Base-by-base conservation (phyloP, 805 yeast genomes). In the Hanseniaspora pseudoguilliermondii region DNA sequence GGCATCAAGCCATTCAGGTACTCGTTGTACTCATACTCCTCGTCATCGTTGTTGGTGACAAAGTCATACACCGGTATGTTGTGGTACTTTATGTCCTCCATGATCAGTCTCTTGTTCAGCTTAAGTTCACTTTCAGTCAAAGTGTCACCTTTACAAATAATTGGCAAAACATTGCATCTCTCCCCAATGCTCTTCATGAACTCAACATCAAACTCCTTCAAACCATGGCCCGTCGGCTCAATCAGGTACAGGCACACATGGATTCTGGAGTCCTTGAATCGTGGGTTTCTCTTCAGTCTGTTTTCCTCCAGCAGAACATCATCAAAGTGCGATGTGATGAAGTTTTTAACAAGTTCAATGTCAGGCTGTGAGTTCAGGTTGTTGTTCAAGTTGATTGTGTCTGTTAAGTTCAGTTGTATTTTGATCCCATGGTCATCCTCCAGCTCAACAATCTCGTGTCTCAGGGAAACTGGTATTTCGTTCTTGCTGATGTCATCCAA, bases 361-460 rank as follows among this genome's bases (percentile, higher is more conserved):
- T 82, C 81, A 35, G 78, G 73, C 23, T 80, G 78, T 66, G 86
- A 83, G 65, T 85, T 82, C 60, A 86, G 69, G 23, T 82, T 79
- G 65, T 82, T 84, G 49, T 90, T 95, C 69, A 86, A 85, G 51
- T 89, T 88, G 10, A 95, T 91, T 1, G 93, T 85, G 66, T 86
- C 95, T 59, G 86, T 83, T 55, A 86, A 75, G 60, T 84, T 82
- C 61, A 86, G 67, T 54, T 83, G 80, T 62, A 86, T 86, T 72
- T 84, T 85, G 61, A 83, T 87, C 57, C 95, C 93, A 66, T 86
- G 93, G 60, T 83, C 83, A 65, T 86, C 95, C 65, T 86, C 93
- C 62, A 86, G 71, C 65, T 86, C 95, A n/a, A 86, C 93, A 47
- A 78, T 79, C 56, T 86, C 90, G 62, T 83, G 88, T 63, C 95